Percentiles rank a stretch among this genome's conserved stretches.
phyloP scores from a whole-genome alignment of 768 basidiomycete genomes.

The Termitomyces bulborhizus region DNA sequence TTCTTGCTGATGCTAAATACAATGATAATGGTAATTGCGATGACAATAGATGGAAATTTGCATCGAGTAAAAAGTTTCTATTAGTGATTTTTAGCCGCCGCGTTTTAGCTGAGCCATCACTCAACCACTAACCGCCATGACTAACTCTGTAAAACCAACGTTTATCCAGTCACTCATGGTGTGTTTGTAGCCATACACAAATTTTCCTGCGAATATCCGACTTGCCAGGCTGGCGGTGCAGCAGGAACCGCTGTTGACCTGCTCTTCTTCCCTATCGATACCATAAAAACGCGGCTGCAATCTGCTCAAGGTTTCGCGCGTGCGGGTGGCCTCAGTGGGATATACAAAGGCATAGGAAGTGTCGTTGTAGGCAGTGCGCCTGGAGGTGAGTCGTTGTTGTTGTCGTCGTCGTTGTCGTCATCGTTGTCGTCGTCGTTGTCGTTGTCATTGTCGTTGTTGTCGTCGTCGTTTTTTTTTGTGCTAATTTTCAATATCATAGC shows the following conservation, averaged over 20 bases:
- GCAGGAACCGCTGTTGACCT: conserved; percentile 93
- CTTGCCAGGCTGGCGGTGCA: conserved; percentile 45
- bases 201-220: neutral
- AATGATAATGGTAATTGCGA: conserved; percentile 11
- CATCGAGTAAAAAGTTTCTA: conserved; percentile 45
- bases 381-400: conserved; percentile 52
- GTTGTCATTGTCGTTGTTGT: no score
- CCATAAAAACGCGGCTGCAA: conserved; percentile 93
- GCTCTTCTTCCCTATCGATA: conserved; percentile 95
- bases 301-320: conserved; percentile 77
- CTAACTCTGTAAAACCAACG: conserved; percentile 17
- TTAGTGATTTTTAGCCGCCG: no score
- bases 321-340: conserved; percentile 81
- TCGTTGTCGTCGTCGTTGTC: no score
- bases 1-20: conserved; percentile 17
- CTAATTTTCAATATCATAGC: conserved; percentile 40
- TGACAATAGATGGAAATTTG: conserved; percentile 37
- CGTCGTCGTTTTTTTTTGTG: no score
- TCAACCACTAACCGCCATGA: no score
- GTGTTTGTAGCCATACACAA: neutral
- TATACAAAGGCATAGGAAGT: conserved; percentile 93
- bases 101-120: no score
- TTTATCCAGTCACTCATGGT: conserved; percentile 26
- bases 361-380: conserved; percentile 94
- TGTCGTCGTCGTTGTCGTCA: no score